These are phyloP conservation scores for Porodaedalea pini DNA, from an alignment of 1,284 basidiomycete genomes.

Conservation along the genomic window DNA sequence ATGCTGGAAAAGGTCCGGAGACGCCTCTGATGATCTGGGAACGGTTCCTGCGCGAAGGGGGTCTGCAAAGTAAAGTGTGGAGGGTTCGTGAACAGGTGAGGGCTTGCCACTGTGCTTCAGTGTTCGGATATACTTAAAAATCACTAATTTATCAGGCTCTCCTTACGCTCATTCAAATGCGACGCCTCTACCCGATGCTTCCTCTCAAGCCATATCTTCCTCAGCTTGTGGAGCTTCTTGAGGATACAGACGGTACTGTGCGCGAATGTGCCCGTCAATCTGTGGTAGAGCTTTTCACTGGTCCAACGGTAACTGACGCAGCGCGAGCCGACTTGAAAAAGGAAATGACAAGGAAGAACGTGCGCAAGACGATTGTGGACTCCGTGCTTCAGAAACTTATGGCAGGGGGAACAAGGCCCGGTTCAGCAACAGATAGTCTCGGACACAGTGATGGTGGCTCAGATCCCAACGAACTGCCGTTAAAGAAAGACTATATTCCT, in stretches of 20 bases:
- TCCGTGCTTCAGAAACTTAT: slow-evolving; percentile 62
- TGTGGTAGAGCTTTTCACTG: slow-evolving; percentile 81
- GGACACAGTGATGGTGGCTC: slow-evolving; percentile 52
- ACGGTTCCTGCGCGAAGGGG: slow-evolving; percentile 66
- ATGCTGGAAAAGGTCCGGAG: slow-evolving; percentile 67
- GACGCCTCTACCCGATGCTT: slow-evolving; percentile 63
- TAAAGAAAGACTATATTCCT: slow-evolving; percentile 61
- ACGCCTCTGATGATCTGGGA: slow-evolving; percentile 77
- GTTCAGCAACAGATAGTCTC: slow-evolving; percentile 35
- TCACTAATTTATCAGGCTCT: slow-evolving; percentile 48
- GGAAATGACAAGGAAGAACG: slow-evolving; percentile 78
- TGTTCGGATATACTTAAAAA: neutral
- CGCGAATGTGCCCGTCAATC: slow-evolving; percentile 81
- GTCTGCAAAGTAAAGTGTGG: slow-evolving; percentile 74
- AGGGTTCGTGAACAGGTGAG: slow-evolving; percentile 80
- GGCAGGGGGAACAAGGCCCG: slow-evolving; percentile 32
- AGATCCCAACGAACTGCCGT: slow-evolving; percentile 54
- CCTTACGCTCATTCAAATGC: slow-evolving; percentile 63
- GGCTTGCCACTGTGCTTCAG: slow-evolving; percentile 5
- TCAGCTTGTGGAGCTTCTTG: slow-evolving; percentile 77
- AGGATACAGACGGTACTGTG: slow-evolving; percentile 89
- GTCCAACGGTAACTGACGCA: slow-evolving; percentile 74
- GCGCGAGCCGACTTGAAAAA: slow-evolving; percentile 93
- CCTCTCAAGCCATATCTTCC: slow-evolving; percentile 83
- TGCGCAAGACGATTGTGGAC: slow-evolving; percentile 84